Conservation (phyloP, 345 rosid species). For the Eucalyptus regnans region DNA sequence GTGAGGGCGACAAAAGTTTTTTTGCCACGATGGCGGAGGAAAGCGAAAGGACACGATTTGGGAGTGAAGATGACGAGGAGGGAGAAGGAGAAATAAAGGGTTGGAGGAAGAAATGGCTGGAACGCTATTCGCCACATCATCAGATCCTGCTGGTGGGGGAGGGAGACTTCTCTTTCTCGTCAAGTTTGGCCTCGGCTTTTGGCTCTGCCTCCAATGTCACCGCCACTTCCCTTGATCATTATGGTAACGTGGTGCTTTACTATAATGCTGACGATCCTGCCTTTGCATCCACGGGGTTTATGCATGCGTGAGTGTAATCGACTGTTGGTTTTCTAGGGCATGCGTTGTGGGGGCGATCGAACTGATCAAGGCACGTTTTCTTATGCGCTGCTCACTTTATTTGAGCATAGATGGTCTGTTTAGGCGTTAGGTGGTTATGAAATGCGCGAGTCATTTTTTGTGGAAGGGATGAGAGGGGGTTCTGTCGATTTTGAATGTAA, state of each 20-base stretch:
- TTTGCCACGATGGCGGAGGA: neutral
- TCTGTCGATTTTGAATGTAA: neutral
- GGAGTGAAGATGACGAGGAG: neutral
- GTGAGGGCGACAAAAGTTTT: neutral
- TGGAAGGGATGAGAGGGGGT: neutral
- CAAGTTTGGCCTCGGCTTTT: constrained; percentile 21
- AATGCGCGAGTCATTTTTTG: neutral
- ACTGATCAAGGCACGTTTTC: neutral
- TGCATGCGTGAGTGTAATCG: neutral
- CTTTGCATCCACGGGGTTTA: neutral
- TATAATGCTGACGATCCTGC: neutral
- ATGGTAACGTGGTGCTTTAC: constrained; percentile 9
- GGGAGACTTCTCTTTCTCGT: constrained; percentile 55
- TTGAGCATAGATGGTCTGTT: neutral
- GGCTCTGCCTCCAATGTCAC: constrained; percentile 34
- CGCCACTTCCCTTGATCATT: constrained; percentile 43
- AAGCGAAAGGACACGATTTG: neutral
- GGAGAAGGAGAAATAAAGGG: neutral
- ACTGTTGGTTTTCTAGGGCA: neutral
- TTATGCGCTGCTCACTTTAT: neutral
- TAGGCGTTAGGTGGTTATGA: neutral
- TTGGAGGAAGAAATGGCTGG: constrained; percentile 15
- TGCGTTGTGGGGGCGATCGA: neutral
- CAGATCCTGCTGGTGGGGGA: constrained; percentile 45
- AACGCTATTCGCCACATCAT: constrained; percentile 30